Evolutionary conservation across 441 rosid genomes (phyloP), one percentile per base, ranked within the genome.

Genomic region (Erodium moschatum): DNA sequence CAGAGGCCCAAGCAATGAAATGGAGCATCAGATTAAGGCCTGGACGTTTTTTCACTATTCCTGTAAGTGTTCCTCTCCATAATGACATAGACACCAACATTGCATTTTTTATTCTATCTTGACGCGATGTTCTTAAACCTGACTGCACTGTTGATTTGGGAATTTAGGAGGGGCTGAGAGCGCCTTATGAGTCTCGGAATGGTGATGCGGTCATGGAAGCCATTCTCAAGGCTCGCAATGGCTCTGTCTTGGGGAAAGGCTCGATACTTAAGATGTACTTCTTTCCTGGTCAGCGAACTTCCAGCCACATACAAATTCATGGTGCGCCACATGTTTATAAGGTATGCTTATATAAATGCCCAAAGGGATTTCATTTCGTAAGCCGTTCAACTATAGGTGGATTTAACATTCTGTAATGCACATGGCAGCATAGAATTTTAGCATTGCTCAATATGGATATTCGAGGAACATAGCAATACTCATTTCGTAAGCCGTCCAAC

Each of bases 201-300:
- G 97, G 99, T 44, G 99, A 92, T 85, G 97, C 99, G 73, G 95
- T 89, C 65, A 91, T 95, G 97, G 99, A 95, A 78, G 90, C 97
- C 44, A 85, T 90, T 67, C 88, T 95, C 74, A 92, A 81, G 70
- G 85, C 87, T 31, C 92, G 97, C 42, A 84, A 81, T 81, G 97
- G 97, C 74, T 91, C 97, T 68, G 96, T 95, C 62, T 76, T 95
- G 81, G 95, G 97, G 16, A 87, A 85, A 70, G 99, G 96, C 72
- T 90, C 89, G 40, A 89, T 95, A 64, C 89, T 95, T 66, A 92
- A 95, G 76, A 92, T 87, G 90, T 89, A 90, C 73, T 90, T 89
- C 82, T 92, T 90, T 81, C 97, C 97, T 74, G 95, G 97, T 72
- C 97, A 95, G 86, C 85, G 83, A 81, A 92, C 93, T 73, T 91